A percentile compares a stretch with the other conserved stretches of the same genome.
phyloP scores from a whole-genome alignment of 1,139 yeast genomes.

The Candida sanyaensis region DNA sequence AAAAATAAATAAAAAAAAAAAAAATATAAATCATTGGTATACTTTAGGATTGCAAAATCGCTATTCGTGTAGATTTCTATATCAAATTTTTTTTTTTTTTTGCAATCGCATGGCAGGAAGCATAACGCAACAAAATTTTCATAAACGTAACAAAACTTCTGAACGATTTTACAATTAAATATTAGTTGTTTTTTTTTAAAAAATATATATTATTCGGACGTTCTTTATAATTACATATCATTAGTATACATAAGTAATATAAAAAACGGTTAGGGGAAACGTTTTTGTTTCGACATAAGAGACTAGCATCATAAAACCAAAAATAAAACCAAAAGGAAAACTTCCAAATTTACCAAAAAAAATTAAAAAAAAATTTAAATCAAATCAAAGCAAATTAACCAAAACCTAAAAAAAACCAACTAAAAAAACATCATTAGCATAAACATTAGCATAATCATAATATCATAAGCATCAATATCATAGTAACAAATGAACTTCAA shows the following conservation, averaged over 20 bases:
- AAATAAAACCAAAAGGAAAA: neutral
- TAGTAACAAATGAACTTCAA: no score
- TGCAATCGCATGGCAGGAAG: neutral
- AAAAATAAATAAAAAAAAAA: neutral
- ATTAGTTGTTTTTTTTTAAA: neutral
- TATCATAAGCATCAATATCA: no score
- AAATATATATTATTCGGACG: slow-evolving; percentile 2
- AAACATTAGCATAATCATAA: no score
- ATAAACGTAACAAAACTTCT: neutral
- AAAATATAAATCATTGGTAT: neutral
- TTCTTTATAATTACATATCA: neutral
- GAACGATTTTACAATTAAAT: neutral
- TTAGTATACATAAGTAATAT: neutral
- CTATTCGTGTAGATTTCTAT: no score
- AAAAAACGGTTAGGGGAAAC: slow-evolving; percentile 6
- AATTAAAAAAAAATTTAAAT: neutral
- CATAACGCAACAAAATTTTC: neutral
- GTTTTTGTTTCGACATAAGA: slow-evolving; percentile 3
- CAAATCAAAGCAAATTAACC: no score
- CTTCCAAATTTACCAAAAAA: neutral
- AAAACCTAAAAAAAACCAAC: no score
- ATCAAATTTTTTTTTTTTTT: neutral
- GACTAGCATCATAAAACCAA: slow-evolving; percentile 7
- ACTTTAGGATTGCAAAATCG: no score
- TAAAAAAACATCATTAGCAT: no score